Evolutionary conservation across 352 stramenopile genomes (phyloP).

Genomic region (Phytophthora fragariae): DNA sequence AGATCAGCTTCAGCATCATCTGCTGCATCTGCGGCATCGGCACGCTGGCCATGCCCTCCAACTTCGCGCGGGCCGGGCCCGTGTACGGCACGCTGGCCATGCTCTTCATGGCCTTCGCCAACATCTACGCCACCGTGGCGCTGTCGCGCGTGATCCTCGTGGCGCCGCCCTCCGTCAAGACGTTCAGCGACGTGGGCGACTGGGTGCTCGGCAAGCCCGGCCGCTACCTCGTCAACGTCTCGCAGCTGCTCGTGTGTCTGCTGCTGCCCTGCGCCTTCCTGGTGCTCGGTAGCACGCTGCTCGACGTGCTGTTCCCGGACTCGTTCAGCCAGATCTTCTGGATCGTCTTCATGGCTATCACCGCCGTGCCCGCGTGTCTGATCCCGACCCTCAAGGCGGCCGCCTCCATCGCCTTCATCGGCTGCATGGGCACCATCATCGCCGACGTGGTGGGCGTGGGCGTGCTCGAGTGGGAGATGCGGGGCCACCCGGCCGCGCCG

Average conservation of each 20-base stretch:
- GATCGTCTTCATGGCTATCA: conserved; percentile 52
- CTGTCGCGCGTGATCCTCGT: conserved; percentile 45
- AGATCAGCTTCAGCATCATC: conserved; percentile 63
- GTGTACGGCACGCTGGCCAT: conserved; percentile 48
- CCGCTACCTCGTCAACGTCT: conserved; percentile 43
- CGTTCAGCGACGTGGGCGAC: conserved; percentile 49
- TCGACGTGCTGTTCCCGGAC: conserved; percentile 59
- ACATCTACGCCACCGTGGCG: conserved; percentile 59
- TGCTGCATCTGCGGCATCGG: conserved; percentile 70
- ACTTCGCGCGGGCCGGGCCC: conserved; percentile 58
- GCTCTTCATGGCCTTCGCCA: conserved; percentile 67
- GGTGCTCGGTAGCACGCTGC: conserved; percentile 56
- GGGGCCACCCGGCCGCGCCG: conserved; percentile 35
- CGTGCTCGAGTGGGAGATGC: conserved; percentile 42
- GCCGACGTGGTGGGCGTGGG: conserved; percentile 41
- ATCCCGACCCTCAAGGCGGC: conserved; percentile 44
- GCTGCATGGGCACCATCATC: conserved; percentile 44
- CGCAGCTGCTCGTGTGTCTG: conserved; percentile 48
- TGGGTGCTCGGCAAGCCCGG: conserved; percentile 46
- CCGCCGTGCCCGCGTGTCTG: conserved; percentile 38
- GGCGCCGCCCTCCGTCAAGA: conserved; percentile 42
- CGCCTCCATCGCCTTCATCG: conserved; percentile 35
- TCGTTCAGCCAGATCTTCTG: conserved; percentile 54
- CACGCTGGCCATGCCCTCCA: conserved; percentile 65
- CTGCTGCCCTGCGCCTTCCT: conserved; percentile 53